phyloP scores from a whole-genome alignment of 352 stramenopile species.

The Globisporangium yorkense region DNA sequence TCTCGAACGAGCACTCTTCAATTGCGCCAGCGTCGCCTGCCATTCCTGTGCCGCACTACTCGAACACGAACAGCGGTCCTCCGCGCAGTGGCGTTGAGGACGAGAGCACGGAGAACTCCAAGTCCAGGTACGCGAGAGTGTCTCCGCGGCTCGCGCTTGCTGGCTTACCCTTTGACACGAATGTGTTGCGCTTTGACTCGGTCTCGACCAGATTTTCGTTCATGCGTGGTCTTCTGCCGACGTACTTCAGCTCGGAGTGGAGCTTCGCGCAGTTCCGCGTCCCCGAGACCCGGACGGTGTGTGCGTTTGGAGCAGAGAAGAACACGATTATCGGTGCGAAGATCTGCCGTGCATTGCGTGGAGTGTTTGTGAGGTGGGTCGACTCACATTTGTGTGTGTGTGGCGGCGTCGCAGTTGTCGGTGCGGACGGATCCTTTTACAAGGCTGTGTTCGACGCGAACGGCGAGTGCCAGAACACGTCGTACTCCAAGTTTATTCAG shows the following conservation, averaged over 20 bases:
- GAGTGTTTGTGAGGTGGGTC: background rate
- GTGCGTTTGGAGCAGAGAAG: conserved; percentile 89
- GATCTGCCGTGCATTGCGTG: background rate
- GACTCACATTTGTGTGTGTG: conserved; percentile 4
- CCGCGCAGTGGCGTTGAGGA: conserved; percentile 50
- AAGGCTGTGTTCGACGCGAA: conserved; percentile 86
- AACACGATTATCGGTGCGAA: conserved; percentile 88
- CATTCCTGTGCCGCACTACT: conserved; percentile 29
- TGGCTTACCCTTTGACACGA: background rate
- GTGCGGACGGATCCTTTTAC: conserved; percentile 85
- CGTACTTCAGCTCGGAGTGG: conserved; percentile 94
- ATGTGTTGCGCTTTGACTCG: background rate
- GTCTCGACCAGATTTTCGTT: conserved; percentile 70
- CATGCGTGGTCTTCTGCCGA: conserved; percentile 86
- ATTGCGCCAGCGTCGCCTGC: conserved; percentile 46
- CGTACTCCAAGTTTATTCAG: conserved; percentile 89
- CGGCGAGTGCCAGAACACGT: conserved; percentile 86
- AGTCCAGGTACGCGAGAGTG: conserved; percentile 50
- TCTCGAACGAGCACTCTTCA: conserved; percentile 45
- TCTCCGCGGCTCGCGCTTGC: background rate
- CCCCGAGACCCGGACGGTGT: conserved; percentile 88
- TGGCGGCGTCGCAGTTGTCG: conserved; percentile 52
- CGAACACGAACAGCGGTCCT: conserved; percentile 31
- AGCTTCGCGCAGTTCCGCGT: conserved; percentile 93
- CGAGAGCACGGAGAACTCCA: conserved; percentile 83